Evolutionary conservation across 345 rosid species (phyloP).

Genomic region (Euphorbia pulcherrima): DNA sequence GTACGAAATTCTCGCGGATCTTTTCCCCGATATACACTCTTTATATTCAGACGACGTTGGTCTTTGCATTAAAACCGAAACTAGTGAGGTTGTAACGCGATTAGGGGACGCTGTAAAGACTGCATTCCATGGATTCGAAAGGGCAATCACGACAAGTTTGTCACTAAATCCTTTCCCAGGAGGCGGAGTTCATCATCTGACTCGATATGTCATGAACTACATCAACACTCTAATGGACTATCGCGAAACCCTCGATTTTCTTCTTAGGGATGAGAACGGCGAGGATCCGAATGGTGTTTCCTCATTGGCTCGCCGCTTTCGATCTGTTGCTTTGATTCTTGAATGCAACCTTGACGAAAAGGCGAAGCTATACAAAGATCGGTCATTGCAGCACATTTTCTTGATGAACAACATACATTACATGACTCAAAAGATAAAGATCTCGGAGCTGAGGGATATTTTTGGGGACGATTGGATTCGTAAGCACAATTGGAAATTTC

Average conservation of each 20-base stretch:
- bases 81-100: conserved; percentile 53
- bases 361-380: conserved; percentile 59
- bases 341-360: conserved; percentile 63
- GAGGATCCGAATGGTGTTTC: conserved; percentile 26
- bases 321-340: conserved; percentile 51
- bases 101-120: conserved; percentile 57
- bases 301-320: conserved; percentile 48
- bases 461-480: conserved; percentile 78
- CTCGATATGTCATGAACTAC: conserved; percentile 82
- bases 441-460: conserved; percentile 55
- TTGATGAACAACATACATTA: conserved; percentile 84
- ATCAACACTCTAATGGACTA: conserved; percentile 60
- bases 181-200: conserved; percentile 73
- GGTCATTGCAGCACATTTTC: conserved; percentile 67
- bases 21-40: conserved; percentile 56
- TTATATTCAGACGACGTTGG: conserved; percentile 49
- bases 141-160: conserved; percentile 55
- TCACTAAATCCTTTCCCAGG: conserved; percentile 56
- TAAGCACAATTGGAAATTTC: conserved; percentile 74
- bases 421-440: conserved; percentile 73
- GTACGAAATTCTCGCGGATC: conserved; percentile 71
- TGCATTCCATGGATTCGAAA: conserved; percentile 67
- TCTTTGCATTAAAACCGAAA: conserved; percentile 48
- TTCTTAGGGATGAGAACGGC: conserved; percentile 48
- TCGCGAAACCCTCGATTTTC: conserved; percentile 52